Conservation (phyloP, 345 rosid genomes). For the Mangifera indica region DNA sequence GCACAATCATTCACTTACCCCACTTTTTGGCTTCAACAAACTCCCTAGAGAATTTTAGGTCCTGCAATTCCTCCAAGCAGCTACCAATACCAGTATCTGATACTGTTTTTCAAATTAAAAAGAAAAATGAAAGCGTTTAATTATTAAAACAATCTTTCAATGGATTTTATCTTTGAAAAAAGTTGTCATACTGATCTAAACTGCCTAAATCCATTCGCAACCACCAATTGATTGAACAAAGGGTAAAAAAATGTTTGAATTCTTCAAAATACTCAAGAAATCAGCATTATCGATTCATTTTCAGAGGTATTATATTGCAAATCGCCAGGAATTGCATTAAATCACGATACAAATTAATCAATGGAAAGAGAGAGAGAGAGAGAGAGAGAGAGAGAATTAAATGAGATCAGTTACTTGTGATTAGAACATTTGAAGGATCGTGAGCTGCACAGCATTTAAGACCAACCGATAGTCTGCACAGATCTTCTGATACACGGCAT, state of each 20-base stretch:
- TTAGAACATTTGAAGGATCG: constrained; percentile 34
- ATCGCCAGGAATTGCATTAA: not conserved
- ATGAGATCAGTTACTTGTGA: constrained; percentile 50
- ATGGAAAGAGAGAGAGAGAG: not conserved
- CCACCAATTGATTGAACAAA: not conserved
- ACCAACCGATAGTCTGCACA: constrained; percentile 64
- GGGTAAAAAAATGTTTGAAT: not conserved
- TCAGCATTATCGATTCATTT: not conserved
- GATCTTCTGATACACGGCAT: constrained; percentile 65
- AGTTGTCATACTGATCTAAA: not conserved
- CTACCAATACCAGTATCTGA: constrained; percentile 76
- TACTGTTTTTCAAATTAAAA: constrained; percentile 35
- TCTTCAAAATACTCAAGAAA: not conserved
- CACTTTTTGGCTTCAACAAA: constrained; percentile 42
- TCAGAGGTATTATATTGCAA: not conserved
- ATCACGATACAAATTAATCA: not conserved
- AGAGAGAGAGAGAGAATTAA: not conserved
- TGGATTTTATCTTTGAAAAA: not conserved
- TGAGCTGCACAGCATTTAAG: constrained; percentile 36
- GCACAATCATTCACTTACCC: constrained; percentile 35
- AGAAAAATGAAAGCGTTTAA: not conserved
- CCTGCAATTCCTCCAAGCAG: constrained; percentile 58
- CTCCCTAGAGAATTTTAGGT: constrained; percentile 32
- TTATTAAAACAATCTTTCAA: not conserved
- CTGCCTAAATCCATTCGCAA: not conserved